These are phyloP conservation scores for Lophium mytilinum DNA, from an alignment of 495 filamentous ascomycete genomes.

Conservation along the genomic window DNA sequence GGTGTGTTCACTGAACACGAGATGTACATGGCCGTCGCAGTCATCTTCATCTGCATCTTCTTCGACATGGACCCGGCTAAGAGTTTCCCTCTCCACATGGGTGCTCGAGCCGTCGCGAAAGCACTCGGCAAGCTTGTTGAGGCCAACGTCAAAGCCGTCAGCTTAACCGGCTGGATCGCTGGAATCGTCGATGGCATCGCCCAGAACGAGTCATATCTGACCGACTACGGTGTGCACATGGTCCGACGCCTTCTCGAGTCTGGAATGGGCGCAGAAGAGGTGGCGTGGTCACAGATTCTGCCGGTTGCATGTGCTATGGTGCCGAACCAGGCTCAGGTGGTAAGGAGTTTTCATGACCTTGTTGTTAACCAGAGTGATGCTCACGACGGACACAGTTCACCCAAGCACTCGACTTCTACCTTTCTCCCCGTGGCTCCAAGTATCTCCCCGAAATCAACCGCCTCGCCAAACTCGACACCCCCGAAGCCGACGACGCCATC, in stretches of 20 bases:
- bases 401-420: conserved; percentile 73
- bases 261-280: conserved; percentile 56
- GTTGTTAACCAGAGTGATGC: background rate
- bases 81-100: conserved; percentile 51
- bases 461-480: conserved; percentile 34
- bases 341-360: conserved; percentile 16
- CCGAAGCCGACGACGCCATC: conserved; percentile 20
- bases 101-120: conserved; percentile 51
- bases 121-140: conserved; percentile 57
- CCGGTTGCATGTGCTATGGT: conserved; percentile 54
- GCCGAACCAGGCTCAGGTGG: conserved; percentile 61
- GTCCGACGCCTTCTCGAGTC: conserved; percentile 61
- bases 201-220: conserved; percentile 47
- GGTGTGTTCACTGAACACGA: conserved; percentile 74
- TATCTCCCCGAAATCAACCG: conserved; percentile 53
- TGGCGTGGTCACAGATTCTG: conserved; percentile 65
- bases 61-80: conserved; percentile 47
- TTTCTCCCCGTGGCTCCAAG: conserved; percentile 45
- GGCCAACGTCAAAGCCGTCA: conserved; percentile 57
- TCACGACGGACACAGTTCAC: conserved; percentile 42
- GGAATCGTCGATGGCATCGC: conserved; percentile 45
- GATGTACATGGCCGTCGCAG: conserved; percentile 64
- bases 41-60: conserved; percentile 54
- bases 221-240: conserved; percentile 60
- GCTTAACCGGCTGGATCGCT: conserved; percentile 46